These are phyloP conservation scores for Fusarium incarnatum DNA, from an alignment of 2,329 filamentous ascomycete genomes.

Conservation along the genomic window DNA sequence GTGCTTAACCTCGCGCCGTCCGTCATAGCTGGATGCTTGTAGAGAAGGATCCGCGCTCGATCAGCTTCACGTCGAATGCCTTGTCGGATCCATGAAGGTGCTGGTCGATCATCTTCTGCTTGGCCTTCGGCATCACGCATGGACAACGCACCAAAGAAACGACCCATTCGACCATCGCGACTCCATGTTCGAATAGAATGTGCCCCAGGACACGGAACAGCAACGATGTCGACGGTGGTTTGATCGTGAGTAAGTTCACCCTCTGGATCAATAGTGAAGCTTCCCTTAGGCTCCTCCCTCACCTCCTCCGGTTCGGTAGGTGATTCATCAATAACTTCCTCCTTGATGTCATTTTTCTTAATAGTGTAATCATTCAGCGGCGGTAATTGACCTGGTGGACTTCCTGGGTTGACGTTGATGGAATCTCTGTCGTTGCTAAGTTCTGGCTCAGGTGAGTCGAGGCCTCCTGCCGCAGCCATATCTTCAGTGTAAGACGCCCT, in stretches of 20 bases:
- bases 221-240: conserved; percentile 65
- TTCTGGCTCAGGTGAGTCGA: conserved; percentile 16
- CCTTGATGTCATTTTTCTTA: conserved; percentile 5
- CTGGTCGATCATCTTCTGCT: conserved; percentile 36
- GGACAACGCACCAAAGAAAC: conserved; percentile 58
- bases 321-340: conserved; percentile 6
- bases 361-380: conserved; percentile 35
- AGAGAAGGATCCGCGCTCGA: conserved; percentile 63
- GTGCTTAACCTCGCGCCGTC: conserved; percentile 56
- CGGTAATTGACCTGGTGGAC: conserved; percentile 40
- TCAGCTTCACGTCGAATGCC: conserved; percentile 62
- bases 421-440: conserved; percentile 44
- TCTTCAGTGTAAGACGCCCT: conserved; percentile 6
- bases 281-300: conserved; percentile 16
- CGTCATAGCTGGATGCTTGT: conserved; percentile 59
- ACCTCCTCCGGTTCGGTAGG: not conserved
- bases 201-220: conserved; percentile 65
- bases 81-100: conserved; percentile 64
- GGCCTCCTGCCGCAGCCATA: conserved; percentile 36
- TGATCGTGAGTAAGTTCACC: conserved; percentile 60
- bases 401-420: conserved; percentile 45
- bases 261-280: conserved; percentile 52
- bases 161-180: conserved; percentile 60
- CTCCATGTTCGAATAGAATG: conserved; percentile 66
- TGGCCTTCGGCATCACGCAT: conserved; percentile 54